Conservation (phyloP, 208 protist genomes). For the Leishmania major region DNA sequence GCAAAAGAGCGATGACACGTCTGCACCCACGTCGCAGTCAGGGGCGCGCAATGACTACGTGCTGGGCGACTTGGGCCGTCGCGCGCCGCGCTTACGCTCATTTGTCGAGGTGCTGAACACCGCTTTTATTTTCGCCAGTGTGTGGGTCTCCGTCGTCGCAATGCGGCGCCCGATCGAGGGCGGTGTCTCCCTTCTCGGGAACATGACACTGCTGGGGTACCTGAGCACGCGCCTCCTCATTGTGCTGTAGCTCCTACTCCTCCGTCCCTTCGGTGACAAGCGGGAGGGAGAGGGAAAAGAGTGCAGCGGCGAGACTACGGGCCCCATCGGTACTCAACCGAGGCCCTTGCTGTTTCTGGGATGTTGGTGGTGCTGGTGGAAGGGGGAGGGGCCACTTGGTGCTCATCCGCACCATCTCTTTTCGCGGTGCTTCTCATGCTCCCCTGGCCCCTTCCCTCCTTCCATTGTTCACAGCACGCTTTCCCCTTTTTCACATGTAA, state of each 20-base stretch:
- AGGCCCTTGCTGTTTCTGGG: not conserved
- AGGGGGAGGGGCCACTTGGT: not conserved
- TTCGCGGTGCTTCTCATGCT: not conserved
- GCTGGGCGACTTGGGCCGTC: conserved; percentile 43
- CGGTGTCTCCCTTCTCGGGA: conserved; percentile 36
- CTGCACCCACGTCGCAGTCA: conserved; percentile 11
- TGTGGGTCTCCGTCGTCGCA: conserved; percentile 52
- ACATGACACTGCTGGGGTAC: conserved; percentile 43
- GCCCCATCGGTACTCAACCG: not conserved
- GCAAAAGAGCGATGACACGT: not conserved
- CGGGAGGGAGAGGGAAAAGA: not conserved
- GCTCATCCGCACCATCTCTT: not conserved
- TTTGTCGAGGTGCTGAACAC: conserved; percentile 2
- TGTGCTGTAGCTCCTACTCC: conserved; percentile 12
- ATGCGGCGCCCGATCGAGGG: conserved; percentile 70
- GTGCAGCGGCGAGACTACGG: not conserved
- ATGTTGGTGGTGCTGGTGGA: not conserved
- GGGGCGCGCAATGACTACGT: conserved; percentile 28
- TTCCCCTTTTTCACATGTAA: not conserved
- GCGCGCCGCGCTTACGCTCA: conserved; percentile 20
- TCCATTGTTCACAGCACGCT: not conserved
- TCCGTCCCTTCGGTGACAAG: not conserved
- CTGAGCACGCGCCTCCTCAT: conserved; percentile 31
- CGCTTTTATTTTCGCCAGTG: conserved; percentile 24
- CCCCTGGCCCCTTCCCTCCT: not conserved